Conservation (phyloP, 164 flowering plant species). For the Protea cynaroides region DNA sequence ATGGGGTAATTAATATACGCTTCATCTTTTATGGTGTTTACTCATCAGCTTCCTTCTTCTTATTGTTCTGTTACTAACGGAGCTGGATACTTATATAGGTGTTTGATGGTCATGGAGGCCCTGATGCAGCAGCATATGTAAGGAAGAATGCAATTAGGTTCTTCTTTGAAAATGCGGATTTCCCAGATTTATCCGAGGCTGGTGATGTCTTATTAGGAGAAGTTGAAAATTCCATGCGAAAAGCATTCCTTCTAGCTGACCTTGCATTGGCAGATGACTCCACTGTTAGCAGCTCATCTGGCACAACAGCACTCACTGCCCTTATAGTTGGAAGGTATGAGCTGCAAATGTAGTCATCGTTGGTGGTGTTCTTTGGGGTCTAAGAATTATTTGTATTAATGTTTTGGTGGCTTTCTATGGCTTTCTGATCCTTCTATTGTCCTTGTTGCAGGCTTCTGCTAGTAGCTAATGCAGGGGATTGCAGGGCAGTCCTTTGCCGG, state of each 20-base stretch:
- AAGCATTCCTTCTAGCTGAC: conserved; percentile 69
- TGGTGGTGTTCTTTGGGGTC: neutral
- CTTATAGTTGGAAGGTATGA: conserved; percentile 67
- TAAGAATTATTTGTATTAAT: neutral
- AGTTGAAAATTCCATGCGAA: conserved; percentile 48
- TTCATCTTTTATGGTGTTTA: neutral
- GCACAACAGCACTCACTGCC: conserved; percentile 86
- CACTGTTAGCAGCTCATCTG: conserved; percentile 57
- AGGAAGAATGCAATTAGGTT: conserved; percentile 53
- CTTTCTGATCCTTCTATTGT: neutral
- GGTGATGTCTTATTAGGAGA: conserved; percentile 45
- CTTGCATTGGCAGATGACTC: conserved; percentile 67
- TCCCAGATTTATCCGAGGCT: conserved; percentile 46
- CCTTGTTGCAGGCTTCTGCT: conserved; percentile 46
- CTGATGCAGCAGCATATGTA: conserved; percentile 82
- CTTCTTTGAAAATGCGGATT: conserved; percentile 61
- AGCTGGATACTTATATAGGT: conserved; percentile 35
- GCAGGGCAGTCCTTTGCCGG: conserved; percentile 84
- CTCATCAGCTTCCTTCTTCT: neutral
- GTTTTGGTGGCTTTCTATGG: neutral
- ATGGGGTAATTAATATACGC: conserved; percentile 49
- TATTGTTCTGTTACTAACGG: conserved; percentile 6
- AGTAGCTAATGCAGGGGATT: conserved; percentile 92
- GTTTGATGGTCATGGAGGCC: conserved; percentile 96
- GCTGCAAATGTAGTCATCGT: too few species aligned